Evolutionary conservation across 768 basidiomycete genomes (phyloP).

Genomic region (Auricularia sp.): DNA sequence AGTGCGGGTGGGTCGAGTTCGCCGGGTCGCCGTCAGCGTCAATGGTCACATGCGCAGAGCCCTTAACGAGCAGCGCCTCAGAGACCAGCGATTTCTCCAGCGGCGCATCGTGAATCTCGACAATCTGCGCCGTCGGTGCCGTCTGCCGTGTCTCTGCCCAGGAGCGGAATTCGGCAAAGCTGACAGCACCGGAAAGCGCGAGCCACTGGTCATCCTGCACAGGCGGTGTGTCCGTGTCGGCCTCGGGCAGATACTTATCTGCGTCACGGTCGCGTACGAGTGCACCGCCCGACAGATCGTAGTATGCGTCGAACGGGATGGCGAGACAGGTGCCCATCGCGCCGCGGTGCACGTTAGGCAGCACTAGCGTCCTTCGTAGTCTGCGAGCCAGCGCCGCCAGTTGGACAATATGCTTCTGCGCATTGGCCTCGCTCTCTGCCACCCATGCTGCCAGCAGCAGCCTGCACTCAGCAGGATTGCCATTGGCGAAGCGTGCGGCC

Average conservation of each 20-base stretch:
- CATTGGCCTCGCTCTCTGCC: constrained; percentile 50
- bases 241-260: background rate
- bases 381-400: constrained; percentile 36
- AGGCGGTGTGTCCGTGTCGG: background rate
- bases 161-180: constrained; percentile 27
- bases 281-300: constrained; percentile 24
- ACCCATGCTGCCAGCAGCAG: constrained; percentile 42
- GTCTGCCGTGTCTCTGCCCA: constrained; percentile 25
- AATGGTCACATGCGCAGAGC: constrained; percentile 6
- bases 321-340: constrained; percentile 42
- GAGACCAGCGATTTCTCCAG: constrained; percentile 12
- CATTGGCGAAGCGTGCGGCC: background rate
- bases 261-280: background rate
- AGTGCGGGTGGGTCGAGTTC: constrained; percentile 16
- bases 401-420: constrained; percentile 44
- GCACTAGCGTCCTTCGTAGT: constrained; percentile 46
- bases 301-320: constrained; percentile 42
- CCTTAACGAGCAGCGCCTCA: constrained; percentile 11
- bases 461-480: constrained; percentile 23
- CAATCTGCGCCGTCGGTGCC: constrained; percentile 25
- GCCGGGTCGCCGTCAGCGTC: constrained; percentile 13
- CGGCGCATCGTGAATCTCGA: constrained; percentile 22
- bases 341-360: constrained; percentile 50
- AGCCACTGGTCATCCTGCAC: constrained; percentile 5
- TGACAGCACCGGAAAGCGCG: constrained; percentile 18